Evolutionary conservation across 1,284 basidiomycete species (phyloP), one percentile per base, ranked within the genome.

Genomic region (Neolentinus lepideus): DNA sequence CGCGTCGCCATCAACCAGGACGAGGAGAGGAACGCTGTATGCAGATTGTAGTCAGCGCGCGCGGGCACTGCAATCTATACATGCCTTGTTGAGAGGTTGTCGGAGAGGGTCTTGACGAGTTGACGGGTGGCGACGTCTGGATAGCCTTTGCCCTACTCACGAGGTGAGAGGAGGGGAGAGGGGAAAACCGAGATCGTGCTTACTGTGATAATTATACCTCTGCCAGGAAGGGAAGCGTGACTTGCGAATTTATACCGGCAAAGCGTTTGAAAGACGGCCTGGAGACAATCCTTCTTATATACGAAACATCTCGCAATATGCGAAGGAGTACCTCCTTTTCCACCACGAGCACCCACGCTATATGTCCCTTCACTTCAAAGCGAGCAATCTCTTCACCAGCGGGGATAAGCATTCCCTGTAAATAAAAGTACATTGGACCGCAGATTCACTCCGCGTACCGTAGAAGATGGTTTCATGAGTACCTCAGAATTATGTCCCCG

Each of bases 201-300:
- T 53, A 87, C 89, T 3, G 91, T 93, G 60, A 93, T 77, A 35
- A 91, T 72, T 24, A 93, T 64, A 0, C 90, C 89, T 48, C 72
- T 69, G 0, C 83, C 85, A 2, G 79, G 77, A 47, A 85, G 66
- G 9, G 66, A 63, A 0, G 72, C 66, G 57, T 80, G 66, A 22
- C 73, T 73, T 1, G 78, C 73, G 47, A 93, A 70, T 19, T 71
- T 70, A 2, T 84, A 63, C 36, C 76, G 74, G 62, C 84, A 87
- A 1, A 96, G 75, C 0, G 90, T 88, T 62, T 93, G 88, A 66
- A 96, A 96, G 27, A 95, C 81, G 0, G 94, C 94, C 94, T 96
- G 62, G 10, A 31, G 12, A 6, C 29, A 31, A 12, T 31, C 29
- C 12, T 24, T 46, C 25, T 51, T 26, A 38, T 26, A 16, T 21